A percentile compares a stretch with the other conserved stretches of the same genome.
Conservation (phyloP, 805 yeast genomes). For the Candida saitoana region DNA sequence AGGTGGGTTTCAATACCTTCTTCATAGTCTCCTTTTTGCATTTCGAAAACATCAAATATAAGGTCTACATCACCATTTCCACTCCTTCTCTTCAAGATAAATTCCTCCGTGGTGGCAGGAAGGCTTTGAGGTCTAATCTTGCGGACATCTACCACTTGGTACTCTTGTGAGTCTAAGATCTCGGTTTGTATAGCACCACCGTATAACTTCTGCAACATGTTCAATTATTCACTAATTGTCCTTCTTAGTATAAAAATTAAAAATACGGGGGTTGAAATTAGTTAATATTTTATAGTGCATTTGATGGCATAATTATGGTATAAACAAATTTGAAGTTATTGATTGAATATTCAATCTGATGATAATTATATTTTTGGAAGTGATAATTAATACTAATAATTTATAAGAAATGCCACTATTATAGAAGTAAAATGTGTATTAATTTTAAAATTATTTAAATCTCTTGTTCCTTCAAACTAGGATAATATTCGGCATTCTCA, state of each 20-base stretch:
- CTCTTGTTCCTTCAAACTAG: too few relatives aligned
- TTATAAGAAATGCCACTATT: too few relatives aligned
- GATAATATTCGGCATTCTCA: too few relatives aligned
- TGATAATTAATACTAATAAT: too few relatives aligned
- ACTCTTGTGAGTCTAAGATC: conserved; percentile 46
- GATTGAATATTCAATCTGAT: too few relatives aligned
- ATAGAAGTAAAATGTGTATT: too few relatives aligned
- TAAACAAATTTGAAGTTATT: conserved; percentile 20
- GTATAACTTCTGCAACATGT: conserved; percentile 37
- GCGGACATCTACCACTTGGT: conserved; percentile 68
- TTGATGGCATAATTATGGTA: conserved; percentile 20
- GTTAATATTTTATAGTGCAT: too few relatives aligned
- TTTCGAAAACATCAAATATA: conserved; percentile 62
- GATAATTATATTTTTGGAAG: conserved; percentile 20
- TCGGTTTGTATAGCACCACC: conserved; percentile 76
- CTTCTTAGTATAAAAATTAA: conserved; percentile 21
- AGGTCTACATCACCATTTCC: conserved; percentile 43
- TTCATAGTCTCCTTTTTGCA: conserved; percentile 34
- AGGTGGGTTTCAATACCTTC: conserved; percentile 51
- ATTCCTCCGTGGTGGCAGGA: conserved; percentile 95
- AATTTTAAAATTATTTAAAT: too few relatives aligned
- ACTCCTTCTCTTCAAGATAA: conserved; percentile 37
- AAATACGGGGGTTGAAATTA: too few relatives aligned
- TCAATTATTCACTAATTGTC: conserved; percentile 4
- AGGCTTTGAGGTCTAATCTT: conserved; percentile 70